Base-by-base conservation (phyloP, 805 yeast genomes). In the Saccharomycopsis malanga region DNA sequence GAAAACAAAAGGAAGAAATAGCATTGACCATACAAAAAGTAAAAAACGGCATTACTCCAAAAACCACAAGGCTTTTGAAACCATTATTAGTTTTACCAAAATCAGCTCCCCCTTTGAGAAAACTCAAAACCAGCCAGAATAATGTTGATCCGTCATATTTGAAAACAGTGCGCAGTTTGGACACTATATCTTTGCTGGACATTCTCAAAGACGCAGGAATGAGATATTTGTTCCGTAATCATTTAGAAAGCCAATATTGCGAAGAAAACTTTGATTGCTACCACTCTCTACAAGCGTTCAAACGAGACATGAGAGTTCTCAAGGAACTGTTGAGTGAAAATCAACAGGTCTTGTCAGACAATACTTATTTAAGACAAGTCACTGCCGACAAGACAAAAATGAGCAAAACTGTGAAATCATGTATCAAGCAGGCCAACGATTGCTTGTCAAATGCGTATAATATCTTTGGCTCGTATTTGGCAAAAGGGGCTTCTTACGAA, bases 241-340 rank as follows among this genome's bases (percentile, higher is more conserved):
- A 84, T 58, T 60, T 87, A 44, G 77, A 73, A 42, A 72, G 69
- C 25, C 83, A 79, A 44, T 70, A 72, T 46, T 87, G 95, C 58
- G 74, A 73, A 2, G 96, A 87, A 58, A 87, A 86, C 56, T 60
- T 85, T n/a, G 81, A 81, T 53, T 87, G 83, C 2, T 85, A 77
- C 59, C 62, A 73, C 44, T 84, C 79, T 49, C 71, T 85, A 42
- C 67, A 68, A 40, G 72, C 72, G 42, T 74, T 81, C 50, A 67
- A 69, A 10, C 73, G 70, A 52, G 73, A 71, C 53, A 64, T 76
- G 62, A 58, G 61, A 1, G 56, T 67, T 1, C 55, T 80, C 46
- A 68, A 68, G 39, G 71, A n/a, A 4, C 38, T 69, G 25, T 53
- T 39, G 3, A 5, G 14, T 7, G 37, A 48, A 32, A 32, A 32